Evolutionary conservation across 1,139 yeast species (phyloP).

Genomic region (Candida sp.): DNA sequence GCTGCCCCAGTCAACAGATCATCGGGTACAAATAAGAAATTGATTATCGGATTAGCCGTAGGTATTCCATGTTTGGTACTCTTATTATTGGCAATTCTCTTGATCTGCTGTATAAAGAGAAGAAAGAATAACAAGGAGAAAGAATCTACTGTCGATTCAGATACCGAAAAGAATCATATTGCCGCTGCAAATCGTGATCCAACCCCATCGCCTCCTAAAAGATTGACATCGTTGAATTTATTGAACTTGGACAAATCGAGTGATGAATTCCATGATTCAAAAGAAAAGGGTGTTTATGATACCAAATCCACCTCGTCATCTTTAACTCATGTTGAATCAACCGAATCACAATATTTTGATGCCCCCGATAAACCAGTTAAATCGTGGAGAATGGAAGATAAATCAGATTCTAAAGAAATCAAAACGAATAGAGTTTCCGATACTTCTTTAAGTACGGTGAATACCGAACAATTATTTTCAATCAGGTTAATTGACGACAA

Average conservation of each 20-base stretch:
- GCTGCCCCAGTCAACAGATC: conserved; percentile 12
- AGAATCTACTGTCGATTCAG: conserved; percentile 23
- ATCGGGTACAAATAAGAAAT: conserved; percentile 27
- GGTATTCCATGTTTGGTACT: conserved; percentile 63
- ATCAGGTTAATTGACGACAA: conserved; percentile 72
- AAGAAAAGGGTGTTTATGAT: conserved; percentile 8
- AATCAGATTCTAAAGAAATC: conserved; percentile 22
- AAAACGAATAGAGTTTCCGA: conserved; percentile 45
- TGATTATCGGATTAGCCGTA: conserved; percentile 90
- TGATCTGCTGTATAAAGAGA: conserved; percentile 55
- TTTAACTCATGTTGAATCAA: conserved; percentile 35
- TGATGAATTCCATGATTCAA: conserved; percentile 17
- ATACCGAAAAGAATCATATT: conserved; percentile 11
- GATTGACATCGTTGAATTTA: conserved; percentile 49
- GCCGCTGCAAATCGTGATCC: neutral
- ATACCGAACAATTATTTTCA: conserved; percentile 79
- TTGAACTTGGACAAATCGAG: conserved; percentile 47
- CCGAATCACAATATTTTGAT: conserved; percentile 26
- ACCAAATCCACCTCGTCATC: conserved; percentile 28
- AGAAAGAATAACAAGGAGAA: conserved; percentile 26
- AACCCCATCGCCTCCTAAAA: conserved; percentile 27
- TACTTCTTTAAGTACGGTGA: conserved; percentile 77
- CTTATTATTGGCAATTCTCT: conserved; percentile 43
- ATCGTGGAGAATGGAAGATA: conserved; percentile 71
- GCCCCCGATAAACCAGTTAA: conserved; percentile 44